Evolutionary conservation across 495 filamentous ascomycete genomes (phyloP).

Genomic region (Apiosordaria backusii): DNA sequence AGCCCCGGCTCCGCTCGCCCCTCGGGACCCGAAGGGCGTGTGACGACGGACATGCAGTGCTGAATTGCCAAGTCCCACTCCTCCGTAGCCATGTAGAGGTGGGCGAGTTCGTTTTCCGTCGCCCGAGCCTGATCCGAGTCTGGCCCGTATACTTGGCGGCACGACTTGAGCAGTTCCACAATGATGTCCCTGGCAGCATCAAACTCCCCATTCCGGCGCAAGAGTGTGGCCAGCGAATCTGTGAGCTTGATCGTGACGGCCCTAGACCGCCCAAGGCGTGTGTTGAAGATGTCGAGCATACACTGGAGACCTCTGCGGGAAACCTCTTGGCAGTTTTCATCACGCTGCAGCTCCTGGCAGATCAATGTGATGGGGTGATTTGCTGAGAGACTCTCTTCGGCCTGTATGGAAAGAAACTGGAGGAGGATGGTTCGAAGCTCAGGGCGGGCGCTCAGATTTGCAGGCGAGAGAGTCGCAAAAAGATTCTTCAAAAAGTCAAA

Average conservation of each 20-base stretch:
- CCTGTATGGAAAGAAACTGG: slow-evolving; percentile 28
- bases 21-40: slow-evolving; percentile 10
- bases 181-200: slow-evolving; percentile 31
- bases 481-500: slow-evolving; percentile 36
- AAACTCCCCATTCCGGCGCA: slow-evolving; percentile 32
- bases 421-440: slow-evolving; percentile 31
- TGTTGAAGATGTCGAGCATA: slow-evolving; percentile 36
- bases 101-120: slow-evolving; percentile 32
- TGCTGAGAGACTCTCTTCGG: slow-evolving; percentile 25
- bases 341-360: slow-evolving; percentile 26
- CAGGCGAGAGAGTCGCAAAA: slow-evolving; percentile 30
- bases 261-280: slow-evolving; percentile 26
- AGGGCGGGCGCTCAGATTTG: slow-evolving; percentile 30
- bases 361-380: slow-evolving; percentile 32
- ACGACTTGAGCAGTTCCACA: slow-evolving; percentile 26
- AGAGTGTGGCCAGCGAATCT: slow-evolving; percentile 34
- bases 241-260: slow-evolving; percentile 33
- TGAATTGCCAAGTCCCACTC: slow-evolving; percentile 25
- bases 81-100: slow-evolving; percentile 32
- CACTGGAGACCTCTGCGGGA: slow-evolving; percentile 32
- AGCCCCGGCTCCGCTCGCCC: slow-evolving; percentile 15
- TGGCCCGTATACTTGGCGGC: slow-evolving; percentile 26
- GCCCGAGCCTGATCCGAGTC: slow-evolving; percentile 28
- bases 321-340: slow-evolving; percentile 32
- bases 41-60: slow-evolving; percentile 33